Evolutionary conservation across 1,284 basidiomycete genomes (phyloP).

Genomic region (Hypsizygus ulmarius): DNA sequence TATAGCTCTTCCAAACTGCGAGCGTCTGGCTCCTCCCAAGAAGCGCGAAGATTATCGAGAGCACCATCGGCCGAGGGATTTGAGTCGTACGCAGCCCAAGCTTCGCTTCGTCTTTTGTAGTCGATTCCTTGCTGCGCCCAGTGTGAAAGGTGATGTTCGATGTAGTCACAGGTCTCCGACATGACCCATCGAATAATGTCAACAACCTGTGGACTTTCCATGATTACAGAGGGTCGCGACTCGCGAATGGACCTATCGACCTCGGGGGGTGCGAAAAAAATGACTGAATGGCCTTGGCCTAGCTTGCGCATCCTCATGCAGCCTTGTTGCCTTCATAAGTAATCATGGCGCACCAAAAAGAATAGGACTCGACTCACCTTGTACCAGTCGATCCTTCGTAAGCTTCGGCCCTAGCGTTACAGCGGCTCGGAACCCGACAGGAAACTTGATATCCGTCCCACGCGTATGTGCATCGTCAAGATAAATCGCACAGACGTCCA

Average conservation of each 20-base stretch:
- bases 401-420: conserved; percentile 54
- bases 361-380: conserved; percentile 38
- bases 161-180: conserved; percentile 42
- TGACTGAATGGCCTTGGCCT: conserved; percentile 46
- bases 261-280: conserved; percentile 51
- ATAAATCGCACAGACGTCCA: conserved; percentile 49
- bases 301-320: conserved; percentile 53
- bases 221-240: background rate
- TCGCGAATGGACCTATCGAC: conserved; percentile 42
- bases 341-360: background rate
- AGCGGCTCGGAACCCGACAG: conserved; percentile 40
- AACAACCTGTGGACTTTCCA: background rate
- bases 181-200: conserved; percentile 49
- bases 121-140: conserved; percentile 51
- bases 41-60: conserved; percentile 4
- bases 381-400: conserved; percentile 52
- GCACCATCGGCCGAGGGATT: background rate
- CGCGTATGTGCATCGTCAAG: conserved; percentile 59
- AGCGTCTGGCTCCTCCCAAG: conserved; percentile 15
- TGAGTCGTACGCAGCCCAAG: conserved; percentile 26
- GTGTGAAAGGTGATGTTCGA: conserved; percentile 36
- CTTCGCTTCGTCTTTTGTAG: conserved; percentile 32
- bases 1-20: conserved; percentile 18
- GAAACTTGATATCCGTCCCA: conserved; percentile 55
- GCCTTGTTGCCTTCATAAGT: conserved; percentile 25